Evolutionary conservation across 805 yeast genomes (phyloP), one percentile per base, ranked within the genome.

Genomic region (Nakazawaea peltata): DNA sequence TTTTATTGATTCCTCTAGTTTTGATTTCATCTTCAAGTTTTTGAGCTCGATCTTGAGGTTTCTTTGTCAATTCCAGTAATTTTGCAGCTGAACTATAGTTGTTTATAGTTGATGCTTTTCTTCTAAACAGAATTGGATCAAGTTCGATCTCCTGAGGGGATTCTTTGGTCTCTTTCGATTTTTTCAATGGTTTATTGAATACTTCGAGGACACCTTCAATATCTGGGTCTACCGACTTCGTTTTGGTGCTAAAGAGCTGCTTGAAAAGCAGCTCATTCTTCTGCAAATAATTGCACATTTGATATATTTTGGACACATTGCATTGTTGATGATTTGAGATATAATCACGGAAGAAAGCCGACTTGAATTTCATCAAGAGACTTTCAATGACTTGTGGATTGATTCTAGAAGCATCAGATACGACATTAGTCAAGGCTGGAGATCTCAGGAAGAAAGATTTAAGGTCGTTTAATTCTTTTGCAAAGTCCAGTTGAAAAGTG

Each of bases 281-380:
- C 21, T 14, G n/a, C n/a, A 37, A 28, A 13, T 25, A n/a, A 32
- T 33, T 26, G 21, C 41, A 37, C 41, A 37, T 26, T 19, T 37
- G 41, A 26, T 25, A 26, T 9, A 37, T 16, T 26, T 30, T 37
- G 3, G 34, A 13, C n/a, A 29, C 31, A 23, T 32, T 28, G 13
- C 22, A 31, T 24, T 31, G 30, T 32, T 21, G 13, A 2, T 22
- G 16, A 27, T 30, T 35, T 1, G 9, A 3, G 14, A 17, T 4
- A 28, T 36, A 27, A 28, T 31, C 30, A 14, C 27, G 28, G 36
- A 23, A 27, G 28, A 32, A 26, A 4, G 24, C 11, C 8, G 32
- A 5, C 14, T 36, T 36, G 28, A 30, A 36, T 27, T 26, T 36
- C n/a, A 19, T 26, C n/a, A 36, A 19, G 8, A 36, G 12, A 19